Conservation (phyloP, 768 basidiomycete genomes). For the Pseudohyphozyma bogoriensis region DNA sequence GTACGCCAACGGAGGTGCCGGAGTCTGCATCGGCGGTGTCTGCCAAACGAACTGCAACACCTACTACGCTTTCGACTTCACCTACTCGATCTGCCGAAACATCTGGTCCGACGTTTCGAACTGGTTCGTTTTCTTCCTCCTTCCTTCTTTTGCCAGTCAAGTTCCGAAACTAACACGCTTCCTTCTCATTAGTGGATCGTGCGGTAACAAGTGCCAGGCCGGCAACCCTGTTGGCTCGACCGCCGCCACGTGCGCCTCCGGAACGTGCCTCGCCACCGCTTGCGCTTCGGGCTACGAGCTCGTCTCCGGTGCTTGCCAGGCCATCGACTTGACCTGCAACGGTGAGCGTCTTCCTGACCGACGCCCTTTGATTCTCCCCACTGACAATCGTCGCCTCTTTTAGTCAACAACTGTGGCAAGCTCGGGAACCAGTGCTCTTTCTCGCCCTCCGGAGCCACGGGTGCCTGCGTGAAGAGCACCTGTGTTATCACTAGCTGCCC, state of each 20-base stretch:
- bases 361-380: background rate
- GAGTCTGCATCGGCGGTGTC: conserved; percentile 3
- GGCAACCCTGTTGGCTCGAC: background rate
- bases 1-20: conserved; percentile 9
- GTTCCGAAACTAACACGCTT: background rate
- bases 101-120: conserved; percentile 16
- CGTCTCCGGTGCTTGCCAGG: conserved; percentile 1
- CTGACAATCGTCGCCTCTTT: background rate
- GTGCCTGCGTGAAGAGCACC: conserved; percentile 4
- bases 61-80: conserved; percentile 8
- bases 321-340: conserved; percentile 1
- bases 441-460: conserved; percentile 12
- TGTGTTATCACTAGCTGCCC: conserved; percentile 14
- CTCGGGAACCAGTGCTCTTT: conserved; percentile 13
- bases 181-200: no score
- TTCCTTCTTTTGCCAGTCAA: no score
- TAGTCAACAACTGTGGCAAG: conserved; percentile 20
- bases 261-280: conserved; percentile 7
- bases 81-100: conserved; percentile 11
- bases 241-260: conserved; percentile 2
- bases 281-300: conserved; percentile 14
- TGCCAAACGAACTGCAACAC: conserved; percentile 5
- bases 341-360: background rate
- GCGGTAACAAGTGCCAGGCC: background rate
- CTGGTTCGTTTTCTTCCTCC: conserved; percentile 1